Evolutionary conservation across 2,329 filamentous ascomycete species (phyloP), one percentile per base, ranked within the genome.

Genomic region (Herpomyces periplanetae): DNA sequence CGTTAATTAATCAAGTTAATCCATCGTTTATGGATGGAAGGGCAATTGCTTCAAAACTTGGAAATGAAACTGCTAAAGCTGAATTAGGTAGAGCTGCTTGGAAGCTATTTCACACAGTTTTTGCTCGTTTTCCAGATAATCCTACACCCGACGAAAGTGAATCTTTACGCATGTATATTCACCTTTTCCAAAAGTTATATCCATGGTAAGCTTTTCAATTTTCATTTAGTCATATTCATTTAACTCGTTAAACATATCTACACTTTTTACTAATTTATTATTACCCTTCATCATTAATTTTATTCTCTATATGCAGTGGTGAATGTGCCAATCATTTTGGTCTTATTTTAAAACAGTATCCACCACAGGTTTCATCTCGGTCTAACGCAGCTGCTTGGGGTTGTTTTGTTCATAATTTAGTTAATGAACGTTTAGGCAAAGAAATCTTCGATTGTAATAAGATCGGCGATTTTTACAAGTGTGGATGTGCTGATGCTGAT

Each of bases 41-140:
- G 21, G 59, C 57, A 3, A 75, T 71, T 30, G 65, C 65, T 19
- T 60, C 64, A 1, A 71, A 68, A 39, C 43, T 80, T 20, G 66
- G 65, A 32, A 80, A 80, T 38, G 64, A 61, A 24, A 80, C 66
- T 4, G 44, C 55, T 22, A 51, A 47, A 35, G 54, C 50, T 24
- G 55, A 61, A 34, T 41, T 61, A 11, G 55, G 55, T 24, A 47
- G 54, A 24, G 50, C 55, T 22, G 48, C 53, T 13, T 61, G 55
- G 55, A 56, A 57, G 30, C 44, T 57, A 26, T 44, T 61, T 26
- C 55, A 61, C 33, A 61, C 55, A 8, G 54, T 54, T 23, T 56
- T 61, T 41, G 52, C 51, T 20, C 45, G 52, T 26, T 61, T 57
- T 30, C 55, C 55, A 6, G 53, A 59, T 28, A 45, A 49, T 23